Evolutionary conservation across 176 grass and related monocot genomes (phyloP).

Genomic region (Panicum miliaceum): DNA sequence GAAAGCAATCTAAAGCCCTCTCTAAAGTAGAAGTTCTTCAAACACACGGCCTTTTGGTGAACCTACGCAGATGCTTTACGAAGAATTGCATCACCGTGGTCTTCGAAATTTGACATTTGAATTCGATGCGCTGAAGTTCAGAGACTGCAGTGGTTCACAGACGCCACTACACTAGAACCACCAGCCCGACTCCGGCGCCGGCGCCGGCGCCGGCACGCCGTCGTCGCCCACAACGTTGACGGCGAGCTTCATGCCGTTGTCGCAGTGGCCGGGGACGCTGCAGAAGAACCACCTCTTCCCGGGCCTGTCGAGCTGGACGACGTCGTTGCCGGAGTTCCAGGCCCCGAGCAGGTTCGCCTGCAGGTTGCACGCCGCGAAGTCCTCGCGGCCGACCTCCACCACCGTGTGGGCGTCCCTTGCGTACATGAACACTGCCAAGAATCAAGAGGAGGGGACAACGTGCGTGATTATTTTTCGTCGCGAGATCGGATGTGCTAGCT

Average conservation of each 20-base stretch:
- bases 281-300: slow-evolving; percentile 22
- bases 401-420: neutral
- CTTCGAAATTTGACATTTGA: too few species aligned
- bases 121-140: too few species aligned
- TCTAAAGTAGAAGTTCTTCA: too few species aligned
- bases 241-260: slow-evolving; percentile 15
- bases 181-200: neutral
- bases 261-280: neutral
- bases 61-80: too few species aligned
- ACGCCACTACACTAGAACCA: too few species aligned
- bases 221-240: neutral
- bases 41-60: too few species aligned
- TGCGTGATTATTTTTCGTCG: too few species aligned
- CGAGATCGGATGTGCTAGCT: too few species aligned
- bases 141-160: too few species aligned
- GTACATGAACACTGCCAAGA: slow-evolving; percentile 9
- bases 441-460: neutral
- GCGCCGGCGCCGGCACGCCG: neutral
- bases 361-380: slow-evolving; percentile 20
- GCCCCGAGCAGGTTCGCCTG: rapidly evolving
- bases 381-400: neutral
- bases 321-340: neutral
- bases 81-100: too few species aligned
- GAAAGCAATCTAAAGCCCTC: too few species aligned
- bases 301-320: neutral